Base-by-base conservation (phyloP, 1,284 basidiomycete genomes). In the Papiliotrema laurentii region DNA sequence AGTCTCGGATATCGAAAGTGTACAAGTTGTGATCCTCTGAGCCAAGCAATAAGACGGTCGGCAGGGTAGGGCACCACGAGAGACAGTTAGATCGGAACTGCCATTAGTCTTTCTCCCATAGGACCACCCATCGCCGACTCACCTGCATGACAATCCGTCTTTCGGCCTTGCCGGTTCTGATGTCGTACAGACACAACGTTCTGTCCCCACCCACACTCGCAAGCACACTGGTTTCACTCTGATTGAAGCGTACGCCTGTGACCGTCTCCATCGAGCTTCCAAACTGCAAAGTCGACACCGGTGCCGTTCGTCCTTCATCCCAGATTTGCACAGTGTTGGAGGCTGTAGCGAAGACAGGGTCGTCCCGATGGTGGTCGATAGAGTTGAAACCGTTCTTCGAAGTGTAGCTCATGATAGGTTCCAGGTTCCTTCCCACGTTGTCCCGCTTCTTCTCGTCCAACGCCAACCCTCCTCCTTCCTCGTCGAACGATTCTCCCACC, bases 1-100 rank as follows among this genome's bases (percentile, higher is more conserved):
- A 79, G 51, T 88, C 83, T 38, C 94, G 83, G 54, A 98, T 88
- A 68, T 99, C 96, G 71, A 96, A 99, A 0, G 96, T 97, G 75
- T 98, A 98, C 35, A 98, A 78, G 64, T 97, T 97, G 77, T 97
- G 93, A 69, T 98, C 96, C 76, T 98, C 96, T 1, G 91, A 96
- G 13, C 89, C 96, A 14, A 97, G 81, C 2, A 97, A 82, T 33
- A 97, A 77, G 3, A 85, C 81, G 0, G 93, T 97, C 1, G 96
- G 94, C 68, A 94, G 86, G 0, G 90, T 91, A 0, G 96, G 94
- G 43, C 90, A 97, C 91, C 93, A 99, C 19, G 89, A 81, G 4
- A 98, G 79, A 31, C 87, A 81, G 62, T 98, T 98, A 63, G 83
- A 84, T 59, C 81, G 82, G 83, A 92, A 89, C 82, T 86, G 55